These are phyloP conservation scores for Cryoendolithus antarcticus DNA, from an alignment of 2,329 filamentous ascomycete genomes.

Conservation along the genomic window DNA sequence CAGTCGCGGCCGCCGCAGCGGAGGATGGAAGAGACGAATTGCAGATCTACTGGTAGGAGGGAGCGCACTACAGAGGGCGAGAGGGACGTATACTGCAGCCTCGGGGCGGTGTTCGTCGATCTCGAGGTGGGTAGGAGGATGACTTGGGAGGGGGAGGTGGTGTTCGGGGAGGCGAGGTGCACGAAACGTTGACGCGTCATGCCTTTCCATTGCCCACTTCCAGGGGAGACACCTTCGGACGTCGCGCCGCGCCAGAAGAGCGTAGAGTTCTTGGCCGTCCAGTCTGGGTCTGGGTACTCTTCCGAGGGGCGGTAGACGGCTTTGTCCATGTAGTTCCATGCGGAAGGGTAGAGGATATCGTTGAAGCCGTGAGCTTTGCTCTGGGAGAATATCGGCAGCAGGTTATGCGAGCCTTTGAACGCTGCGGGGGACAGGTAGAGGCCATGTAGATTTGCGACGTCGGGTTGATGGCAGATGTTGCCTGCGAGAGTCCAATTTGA, in stretches of 20 bases:
- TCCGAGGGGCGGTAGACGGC: conserved; percentile 39
- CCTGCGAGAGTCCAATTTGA: conserved; percentile 52
- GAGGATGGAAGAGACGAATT: conserved; percentile 45
- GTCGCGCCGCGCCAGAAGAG: conserved; percentile 65
- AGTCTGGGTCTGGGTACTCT: conserved; percentile 41
- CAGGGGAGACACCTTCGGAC: conserved; percentile 40
- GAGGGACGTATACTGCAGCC: no score
- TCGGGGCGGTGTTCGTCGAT: no score
- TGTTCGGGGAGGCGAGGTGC: conserved; percentile 36
- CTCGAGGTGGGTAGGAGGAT: no score
- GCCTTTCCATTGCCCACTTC: conserved; percentile 43
- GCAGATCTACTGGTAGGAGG: conserved; percentile 43
- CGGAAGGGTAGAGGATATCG: conserved; percentile 62
- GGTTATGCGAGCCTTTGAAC: conserved; percentile 48
- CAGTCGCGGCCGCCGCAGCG: conserved; percentile 46
- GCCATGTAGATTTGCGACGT: conserved; percentile 60
- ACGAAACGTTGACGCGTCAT: conserved; percentile 60
- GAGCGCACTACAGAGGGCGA: conserved; percentile 24
- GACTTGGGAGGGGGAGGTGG: conserved; percentile 20
- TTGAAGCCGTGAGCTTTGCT: conserved; percentile 60
- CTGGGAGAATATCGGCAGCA: conserved; percentile 65
- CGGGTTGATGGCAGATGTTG: conserved; percentile 64
- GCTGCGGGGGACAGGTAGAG: conserved; percentile 56
- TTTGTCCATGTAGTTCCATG: conserved; percentile 51
- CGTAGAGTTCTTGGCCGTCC: conserved; percentile 48